Conservation (phyloP, 2,329 filamentous ascomycete species). For the Aspergillus ibericus region DNA sequence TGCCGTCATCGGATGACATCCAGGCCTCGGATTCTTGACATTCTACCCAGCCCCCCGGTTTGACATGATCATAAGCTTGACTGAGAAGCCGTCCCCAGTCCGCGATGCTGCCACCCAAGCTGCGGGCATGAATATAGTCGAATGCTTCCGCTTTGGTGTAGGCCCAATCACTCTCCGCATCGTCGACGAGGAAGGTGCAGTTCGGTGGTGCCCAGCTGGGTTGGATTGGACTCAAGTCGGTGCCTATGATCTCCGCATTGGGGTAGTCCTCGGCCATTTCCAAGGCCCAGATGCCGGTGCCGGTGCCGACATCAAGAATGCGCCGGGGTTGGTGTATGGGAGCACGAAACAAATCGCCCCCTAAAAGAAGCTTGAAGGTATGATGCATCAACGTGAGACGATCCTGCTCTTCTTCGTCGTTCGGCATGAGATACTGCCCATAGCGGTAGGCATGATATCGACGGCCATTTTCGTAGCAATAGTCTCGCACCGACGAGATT, state of each 20-base stretch:
- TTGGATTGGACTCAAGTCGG: constrained; percentile 38
- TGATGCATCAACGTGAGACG: constrained; percentile 44
- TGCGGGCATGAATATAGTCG: constrained; percentile 42
- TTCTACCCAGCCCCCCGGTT: constrained; percentile 40
- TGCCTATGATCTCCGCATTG: constrained; percentile 36
- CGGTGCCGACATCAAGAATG: constrained; percentile 36
- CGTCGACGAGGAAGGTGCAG: constrained; percentile 51
- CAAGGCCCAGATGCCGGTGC: constrained; percentile 38
- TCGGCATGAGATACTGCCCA: constrained; percentile 45
- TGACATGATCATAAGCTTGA: constrained; percentile 34
- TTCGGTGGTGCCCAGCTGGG: constrained; percentile 50
- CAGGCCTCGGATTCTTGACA: constrained; percentile 35
- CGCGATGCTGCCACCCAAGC: constrained; percentile 38
- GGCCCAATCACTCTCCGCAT: constrained; percentile 43
- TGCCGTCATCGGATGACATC: constrained; percentile 34
- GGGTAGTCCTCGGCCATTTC: constrained; percentile 47
- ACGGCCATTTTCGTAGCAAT: constrained; percentile 44
- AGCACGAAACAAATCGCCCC: constrained; percentile 40
- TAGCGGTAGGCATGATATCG: constrained; percentile 46
- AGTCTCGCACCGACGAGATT: constrained; percentile 41
- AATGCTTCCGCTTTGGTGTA: constrained; percentile 39
- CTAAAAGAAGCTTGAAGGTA: constrained; percentile 37
- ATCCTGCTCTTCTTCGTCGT: constrained; percentile 48
- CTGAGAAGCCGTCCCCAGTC: constrained; percentile 34
- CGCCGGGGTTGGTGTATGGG: constrained; percentile 32